These are phyloP conservation scores for Fusarium marasasianum DNA, from an alignment of 2,329 filamentous ascomycete species.

Conservation along the genomic window DNA sequence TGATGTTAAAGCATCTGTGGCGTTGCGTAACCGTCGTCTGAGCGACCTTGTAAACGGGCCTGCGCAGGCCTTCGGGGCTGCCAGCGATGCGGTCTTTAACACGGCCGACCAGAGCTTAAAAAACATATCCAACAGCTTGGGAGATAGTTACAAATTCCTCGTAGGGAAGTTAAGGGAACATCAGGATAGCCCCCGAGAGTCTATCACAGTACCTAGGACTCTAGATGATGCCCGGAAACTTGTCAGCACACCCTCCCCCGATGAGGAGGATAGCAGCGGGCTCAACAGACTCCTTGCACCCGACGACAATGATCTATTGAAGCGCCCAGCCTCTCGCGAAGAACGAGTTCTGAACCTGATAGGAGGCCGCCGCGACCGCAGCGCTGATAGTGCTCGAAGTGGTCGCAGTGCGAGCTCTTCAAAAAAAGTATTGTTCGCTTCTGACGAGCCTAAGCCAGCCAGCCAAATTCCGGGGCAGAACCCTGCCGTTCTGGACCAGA, in stretches of 20 bases:
- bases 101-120: slow-evolving; percentile 93
- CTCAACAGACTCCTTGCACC: slow-evolving; percentile 61
- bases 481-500: slow-evolving; percentile 78
- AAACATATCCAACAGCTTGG: slow-evolving; percentile 88
- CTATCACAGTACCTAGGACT: slow-evolving; percentile 80
- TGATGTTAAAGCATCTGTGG: slow-evolving; percentile 57
- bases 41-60: slow-evolving; percentile 89
- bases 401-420: slow-evolving; percentile 69
- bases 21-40: slow-evolving; percentile 75
- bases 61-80: slow-evolving; percentile 81
- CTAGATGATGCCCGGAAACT: slow-evolving; percentile 92
- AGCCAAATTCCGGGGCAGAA: slow-evolving; percentile 38
- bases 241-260: slow-evolving; percentile 75
- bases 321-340: slow-evolving; percentile 54
- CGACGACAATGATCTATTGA: slow-evolving; percentile 48
- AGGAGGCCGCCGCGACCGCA: slow-evolving; percentile 78
- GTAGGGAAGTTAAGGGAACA: slow-evolving; percentile 87
- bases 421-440: slow-evolving; percentile 64
- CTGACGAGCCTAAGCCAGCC: slow-evolving; percentile 48
- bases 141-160: slow-evolving; percentile 92
- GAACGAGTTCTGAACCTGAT: slow-evolving; percentile 78
- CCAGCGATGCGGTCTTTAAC: slow-evolving; percentile 84
- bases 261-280: slow-evolving; percentile 71
- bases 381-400: slow-evolving; percentile 77
- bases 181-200: slow-evolving; percentile 54